Base-by-base conservation (phyloP, 495 filamentous ascomycete genomes). In the Thozetella sp. region DNA sequence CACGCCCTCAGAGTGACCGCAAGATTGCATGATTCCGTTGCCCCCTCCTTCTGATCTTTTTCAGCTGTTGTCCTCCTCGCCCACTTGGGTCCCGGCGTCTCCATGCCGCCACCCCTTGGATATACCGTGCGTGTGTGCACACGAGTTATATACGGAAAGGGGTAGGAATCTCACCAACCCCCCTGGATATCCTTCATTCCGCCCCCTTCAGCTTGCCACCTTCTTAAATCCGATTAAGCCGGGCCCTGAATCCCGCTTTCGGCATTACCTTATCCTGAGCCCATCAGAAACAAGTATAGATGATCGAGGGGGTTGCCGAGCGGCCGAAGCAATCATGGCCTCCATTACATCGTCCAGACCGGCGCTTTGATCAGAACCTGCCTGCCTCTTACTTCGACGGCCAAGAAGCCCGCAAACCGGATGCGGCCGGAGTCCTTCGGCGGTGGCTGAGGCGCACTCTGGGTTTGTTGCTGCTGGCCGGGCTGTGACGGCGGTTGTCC, bases 341-440 rank as follows among this genome's bases (percentile, higher is more conserved):
- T 34, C 54, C 27, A 64, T 55, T 77, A 79, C 19, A 89, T 65
- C 25, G 83, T 76, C 86, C 90, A 99, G n/a, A 97, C 91, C 17
- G 96, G 93, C 40, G 95, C 90, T 77, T 97, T 97, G 20, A 89
- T 80, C 67, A 99, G 74, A 55, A 97, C 89, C 70, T 89, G 92
- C 63, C 90, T 80, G 1, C 91, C 90, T 58, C 93, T 80, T 6
- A 98, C 92, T 72, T 97, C 92, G 10, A 96, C 89, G 0, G 86
- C 88, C 50, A 97, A 77, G 67, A 97, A 97, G 1, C 90, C 89
- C 20, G 94, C 86, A 68, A 97, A 88, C 25, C 95, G 83, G 50
- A 98, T 88, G 63, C 82, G 85, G 52, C 64, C 74, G 30, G 57
- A 54, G 37, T 76, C 79, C 73, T 80, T 86, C 57, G 65, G 66